Conservation (phyloP, 495 filamentous ascomycete species). For the Haplographium delicatum region DNA sequence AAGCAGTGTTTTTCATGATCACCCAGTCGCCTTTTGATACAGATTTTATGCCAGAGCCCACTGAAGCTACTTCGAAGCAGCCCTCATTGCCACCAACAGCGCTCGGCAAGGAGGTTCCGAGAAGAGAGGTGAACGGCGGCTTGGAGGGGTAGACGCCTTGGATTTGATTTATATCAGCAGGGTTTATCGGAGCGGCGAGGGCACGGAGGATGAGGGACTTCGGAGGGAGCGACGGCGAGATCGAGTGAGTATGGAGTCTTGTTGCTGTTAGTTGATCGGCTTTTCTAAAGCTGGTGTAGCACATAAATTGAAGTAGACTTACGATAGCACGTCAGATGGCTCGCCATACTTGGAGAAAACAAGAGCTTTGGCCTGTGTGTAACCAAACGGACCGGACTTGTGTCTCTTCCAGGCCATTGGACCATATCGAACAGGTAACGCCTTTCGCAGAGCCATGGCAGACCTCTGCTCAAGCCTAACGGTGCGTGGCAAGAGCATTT, state of each 20-base stretch:
- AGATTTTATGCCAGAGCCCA: constrained; percentile 47
- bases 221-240: constrained; percentile 71
- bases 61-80: constrained; percentile 74
- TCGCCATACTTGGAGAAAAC: constrained; percentile 82
- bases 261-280: constrained; percentile 2
- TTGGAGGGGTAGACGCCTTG: constrained; percentile 93
- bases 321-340: constrained; percentile 75
- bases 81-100: constrained; percentile 88
- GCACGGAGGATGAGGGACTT: constrained; percentile 59
- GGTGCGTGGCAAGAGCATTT: constrained; percentile 8
- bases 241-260: constrained; percentile 76
- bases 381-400: constrained; percentile 80
- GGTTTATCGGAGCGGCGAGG: constrained; percentile 89
- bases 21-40: constrained; percentile 81
- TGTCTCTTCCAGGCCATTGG: constrained; percentile 26
- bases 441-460: constrained; percentile 8
- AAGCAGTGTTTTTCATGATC: constrained; percentile 70
- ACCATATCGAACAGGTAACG: constrained; percentile 6
- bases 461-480: constrained; percentile 3
- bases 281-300: too few relatives aligned
- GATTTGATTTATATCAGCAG: constrained; percentile 89
- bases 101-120: constrained; percentile 68
- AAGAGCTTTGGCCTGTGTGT: constrained; percentile 92
- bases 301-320: constrained; percentile 17
- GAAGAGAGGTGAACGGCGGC: constrained; percentile 62